phyloP scores from a whole-genome alignment of 2,329 filamentous ascomycete species.

The Beauveria varroae region DNA sequence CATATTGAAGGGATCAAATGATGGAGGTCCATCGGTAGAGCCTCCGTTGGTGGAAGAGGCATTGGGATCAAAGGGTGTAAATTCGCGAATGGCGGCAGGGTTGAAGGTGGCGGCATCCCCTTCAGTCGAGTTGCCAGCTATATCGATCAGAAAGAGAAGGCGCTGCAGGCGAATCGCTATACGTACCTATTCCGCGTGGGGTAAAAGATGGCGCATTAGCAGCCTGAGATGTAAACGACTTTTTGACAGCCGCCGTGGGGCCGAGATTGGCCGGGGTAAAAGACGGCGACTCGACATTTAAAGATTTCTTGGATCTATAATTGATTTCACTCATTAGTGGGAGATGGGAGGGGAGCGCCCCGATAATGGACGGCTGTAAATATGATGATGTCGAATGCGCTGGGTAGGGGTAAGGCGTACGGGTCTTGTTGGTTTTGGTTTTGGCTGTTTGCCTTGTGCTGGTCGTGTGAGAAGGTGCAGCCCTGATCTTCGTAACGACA shows the following conservation, averaged over 20 bases:
- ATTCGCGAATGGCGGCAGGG: conserved; percentile 50
- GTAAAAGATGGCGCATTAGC: conserved; percentile 85
- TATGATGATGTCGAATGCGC: background rate
- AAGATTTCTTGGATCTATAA: conserved; percentile 58
- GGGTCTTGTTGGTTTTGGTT: conserved; percentile 12
- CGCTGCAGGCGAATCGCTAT: conserved; percentile 21
- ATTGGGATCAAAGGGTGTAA: conserved; percentile 51
- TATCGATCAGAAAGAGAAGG: background rate
- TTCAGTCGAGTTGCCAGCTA: conserved; percentile 26
- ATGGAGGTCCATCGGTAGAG: conserved; percentile 33
- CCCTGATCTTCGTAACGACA: conserved; percentile 88
- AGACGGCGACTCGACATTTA: conserved; percentile 94
- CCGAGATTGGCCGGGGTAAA: conserved; percentile 66
- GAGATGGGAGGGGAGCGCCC: conserved; percentile 12
- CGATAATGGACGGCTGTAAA: background rate
- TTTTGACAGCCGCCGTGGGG: conserved; percentile 51
- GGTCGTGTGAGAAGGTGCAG: conserved; percentile 85
- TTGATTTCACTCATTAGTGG: conserved; percentile 35
- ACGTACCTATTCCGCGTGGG: conserved; percentile 51
- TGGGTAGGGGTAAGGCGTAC: conserved; percentile 2
- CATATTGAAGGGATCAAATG: conserved; percentile 59
- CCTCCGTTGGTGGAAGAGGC: conserved; percentile 14
- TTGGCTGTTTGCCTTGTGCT: conserved; percentile 44
- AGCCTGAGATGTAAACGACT: conserved; percentile 79
- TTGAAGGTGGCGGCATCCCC: conserved; percentile 43